A percentile compares a stretch with the other conserved stretches of the same genome.
Evolutionary conservation across 805 yeast genomes (phyloP).

Genomic region (Barnettozyma botsteinii): DNA sequence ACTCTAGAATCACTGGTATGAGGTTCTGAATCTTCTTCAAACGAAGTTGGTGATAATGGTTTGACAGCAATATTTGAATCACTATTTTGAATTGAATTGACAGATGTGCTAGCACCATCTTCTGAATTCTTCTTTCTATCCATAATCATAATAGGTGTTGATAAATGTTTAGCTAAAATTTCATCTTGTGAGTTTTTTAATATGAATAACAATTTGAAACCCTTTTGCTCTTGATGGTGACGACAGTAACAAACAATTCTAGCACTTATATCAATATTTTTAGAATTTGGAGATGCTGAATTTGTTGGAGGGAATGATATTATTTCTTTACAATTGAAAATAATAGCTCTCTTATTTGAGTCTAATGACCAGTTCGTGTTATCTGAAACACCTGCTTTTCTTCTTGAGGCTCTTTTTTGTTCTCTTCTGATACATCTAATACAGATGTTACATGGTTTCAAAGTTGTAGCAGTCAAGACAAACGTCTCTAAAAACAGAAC

Average conservation of each 20-base stretch:
- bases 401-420: constrained; percentile 87
- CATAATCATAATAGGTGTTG: constrained; percentile 83
- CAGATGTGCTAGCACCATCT: constrained; percentile 8
- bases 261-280: constrained; percentile 46
- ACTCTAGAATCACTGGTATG: constrained; percentile 36
- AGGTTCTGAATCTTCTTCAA: constrained; percentile 56
- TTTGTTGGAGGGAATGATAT: constrained; percentile 54
- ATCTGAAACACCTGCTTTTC: constrained; percentile 76
- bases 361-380: constrained; percentile 73
- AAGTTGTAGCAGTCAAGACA: constrained; percentile 57
- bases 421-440: constrained; percentile 87
- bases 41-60: constrained; percentile 56
- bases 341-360: constrained; percentile 73
- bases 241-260: constrained; percentile 94
- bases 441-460: constrained; percentile 70
- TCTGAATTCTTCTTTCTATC: constrained; percentile 64
- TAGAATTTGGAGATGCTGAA: constrained; percentile 26
- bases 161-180: constrained; percentile 64
- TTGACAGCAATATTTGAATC: constrained; percentile 17
- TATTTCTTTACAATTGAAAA: constrained; percentile 88
- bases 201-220: constrained; percentile 69
- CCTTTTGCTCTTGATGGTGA: constrained; percentile 85
- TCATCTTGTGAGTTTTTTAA: constrained; percentile 55
- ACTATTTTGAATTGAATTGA: constrained; percentile 12
- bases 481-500: constrained; percentile 69